Evolutionary conservation across 2,329 filamentous ascomycete genomes (phyloP).

Genomic region (Tolypocladium sp.): DNA sequence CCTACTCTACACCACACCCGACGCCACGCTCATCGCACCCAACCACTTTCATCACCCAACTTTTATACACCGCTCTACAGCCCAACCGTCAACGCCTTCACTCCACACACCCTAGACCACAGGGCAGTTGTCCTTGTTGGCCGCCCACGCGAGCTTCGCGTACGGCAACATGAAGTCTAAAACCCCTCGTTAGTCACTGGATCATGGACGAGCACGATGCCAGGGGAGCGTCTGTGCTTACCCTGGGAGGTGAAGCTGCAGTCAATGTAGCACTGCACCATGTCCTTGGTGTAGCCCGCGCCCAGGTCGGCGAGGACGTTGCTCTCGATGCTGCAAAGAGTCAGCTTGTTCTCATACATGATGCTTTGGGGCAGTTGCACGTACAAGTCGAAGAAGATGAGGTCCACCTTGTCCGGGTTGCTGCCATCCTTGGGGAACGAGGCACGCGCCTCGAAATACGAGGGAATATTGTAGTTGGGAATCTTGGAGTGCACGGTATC

Average conservation of each 20-base stretch:
- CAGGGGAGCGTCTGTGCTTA: not conserved
- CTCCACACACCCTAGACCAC: constrained; percentile 4
- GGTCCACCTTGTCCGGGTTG: constrained; percentile 35
- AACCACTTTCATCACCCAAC: not conserved
- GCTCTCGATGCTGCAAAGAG: constrained; percentile 23
- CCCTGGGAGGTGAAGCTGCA: constrained; percentile 28
- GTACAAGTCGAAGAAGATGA: constrained; percentile 45
- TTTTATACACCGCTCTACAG: not conserved
- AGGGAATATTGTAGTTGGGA: constrained; percentile 35
- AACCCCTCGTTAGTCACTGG: not conserved
- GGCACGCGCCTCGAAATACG: constrained; percentile 39
- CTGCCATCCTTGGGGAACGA: constrained; percentile 34
- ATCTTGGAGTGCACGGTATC: constrained; percentile 43
- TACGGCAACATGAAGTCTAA: constrained; percentile 28
- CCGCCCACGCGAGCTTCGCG: constrained; percentile 26
- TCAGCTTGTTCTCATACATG: not conserved
- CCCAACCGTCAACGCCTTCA: too few species aligned
- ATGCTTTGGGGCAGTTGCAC: constrained; percentile 6
- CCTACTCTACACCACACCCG: not conserved
- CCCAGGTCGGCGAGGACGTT: constrained; percentile 27
- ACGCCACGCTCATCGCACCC: not conserved
- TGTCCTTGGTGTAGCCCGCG: constrained; percentile 19
- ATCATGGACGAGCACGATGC: not conserved
- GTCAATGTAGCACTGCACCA: constrained; percentile 28
- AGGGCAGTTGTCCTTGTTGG: constrained; percentile 24